phyloP scores from a whole-genome alignment of 2,329 filamentous ascomycete genomes.

The Penicillium corylophilum region DNA sequence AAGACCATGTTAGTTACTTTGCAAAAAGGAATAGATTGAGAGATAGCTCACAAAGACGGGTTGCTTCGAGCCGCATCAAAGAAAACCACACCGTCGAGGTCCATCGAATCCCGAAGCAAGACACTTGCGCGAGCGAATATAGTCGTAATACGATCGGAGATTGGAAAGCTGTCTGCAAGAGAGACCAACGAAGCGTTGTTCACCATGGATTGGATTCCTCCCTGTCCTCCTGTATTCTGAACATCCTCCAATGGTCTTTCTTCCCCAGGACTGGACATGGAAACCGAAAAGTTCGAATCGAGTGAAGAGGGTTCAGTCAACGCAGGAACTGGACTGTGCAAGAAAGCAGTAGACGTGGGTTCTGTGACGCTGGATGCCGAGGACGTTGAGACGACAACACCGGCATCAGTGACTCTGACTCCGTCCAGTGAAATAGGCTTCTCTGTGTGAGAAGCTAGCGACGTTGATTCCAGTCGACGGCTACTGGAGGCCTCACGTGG shows the following conservation, averaged over 20 bases:
- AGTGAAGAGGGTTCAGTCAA: constrained; percentile 3
- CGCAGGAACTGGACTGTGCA: background rate
- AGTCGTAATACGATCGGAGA: constrained; percentile 19
- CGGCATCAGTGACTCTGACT: background rate
- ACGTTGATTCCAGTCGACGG: constrained; percentile 5
- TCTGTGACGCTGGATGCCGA: constrained; percentile 1
- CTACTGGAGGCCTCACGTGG: constrained; percentile 17
- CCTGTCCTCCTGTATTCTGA: background rate
- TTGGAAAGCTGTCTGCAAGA: constrained; percentile 10
- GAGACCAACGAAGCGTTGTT: constrained; percentile 2
- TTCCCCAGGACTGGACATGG: constrained; percentile 2
- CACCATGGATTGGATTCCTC: background rate
- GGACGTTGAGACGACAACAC: background rate
- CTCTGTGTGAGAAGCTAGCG: background rate
- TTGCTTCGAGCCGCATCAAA: constrained; percentile 27
- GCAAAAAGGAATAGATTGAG: background rate
- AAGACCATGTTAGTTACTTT: background rate
- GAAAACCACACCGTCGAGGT: constrained; percentile 41
- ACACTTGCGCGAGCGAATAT: constrained; percentile 47
- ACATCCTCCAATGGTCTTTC: constrained; percentile 11
- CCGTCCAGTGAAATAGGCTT: background rate
- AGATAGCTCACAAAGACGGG: constrained; percentile 22
- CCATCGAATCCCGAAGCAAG: constrained; percentile 44
- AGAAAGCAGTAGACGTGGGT: background rate
- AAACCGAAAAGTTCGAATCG: background rate